Evolutionary conservation across 345 rosid species (phyloP), one percentile per base, ranked within the genome.

Genomic region (Lumnitzera littorea): DNA sequence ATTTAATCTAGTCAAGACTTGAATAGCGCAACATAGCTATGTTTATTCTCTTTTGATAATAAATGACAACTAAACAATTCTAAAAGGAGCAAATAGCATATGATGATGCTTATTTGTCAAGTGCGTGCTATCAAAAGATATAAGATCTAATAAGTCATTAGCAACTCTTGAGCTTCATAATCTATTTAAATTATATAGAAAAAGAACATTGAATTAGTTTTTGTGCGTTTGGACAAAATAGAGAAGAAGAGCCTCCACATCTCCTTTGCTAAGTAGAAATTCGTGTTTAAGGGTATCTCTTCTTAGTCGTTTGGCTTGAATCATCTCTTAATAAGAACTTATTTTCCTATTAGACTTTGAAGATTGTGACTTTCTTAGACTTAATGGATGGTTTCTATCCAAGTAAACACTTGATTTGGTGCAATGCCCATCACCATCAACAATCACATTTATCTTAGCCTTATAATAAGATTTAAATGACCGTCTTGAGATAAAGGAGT

Each of bases 1-100:
- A 80, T 78, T 57, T 81, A 76, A 12, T 84, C 75, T 15, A 82
- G 78, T 87, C 85, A 82, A 2, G 78, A 82, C 74, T 78, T 74
- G 67, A 79, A 84, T 60, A 84, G 65, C 87, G 85, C 82, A 12
- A 67, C 54, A 55, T 78, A 82, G 12, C 82, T 58, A 57, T 80
- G 85, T 15, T 61, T 17, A 12, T 77, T 76, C 61, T 74, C 80
- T 41, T 71, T 63, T 15, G 83, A 74, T 24, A 84, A 60, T 54
- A 84, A 67, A 63, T 82, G 78, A 67, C 87, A 82, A 27, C 91
- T 80, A 41, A 80, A 55, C 50, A 81, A 49, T 20, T 20, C 20
- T 20, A 20, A 20, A 20, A 20, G 77, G 67, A 55, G 78, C 80
- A 50, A 82, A 62, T 8, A 81, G 79, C 8, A 78, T 66, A 20